Percentiles rank a stretch among this genome's conserved stretches.
These are phyloP conservation scores for Fusarium papillatum DNA, from an alignment of 2,329 filamentous ascomycete genomes.

Conservation along the genomic window DNA sequence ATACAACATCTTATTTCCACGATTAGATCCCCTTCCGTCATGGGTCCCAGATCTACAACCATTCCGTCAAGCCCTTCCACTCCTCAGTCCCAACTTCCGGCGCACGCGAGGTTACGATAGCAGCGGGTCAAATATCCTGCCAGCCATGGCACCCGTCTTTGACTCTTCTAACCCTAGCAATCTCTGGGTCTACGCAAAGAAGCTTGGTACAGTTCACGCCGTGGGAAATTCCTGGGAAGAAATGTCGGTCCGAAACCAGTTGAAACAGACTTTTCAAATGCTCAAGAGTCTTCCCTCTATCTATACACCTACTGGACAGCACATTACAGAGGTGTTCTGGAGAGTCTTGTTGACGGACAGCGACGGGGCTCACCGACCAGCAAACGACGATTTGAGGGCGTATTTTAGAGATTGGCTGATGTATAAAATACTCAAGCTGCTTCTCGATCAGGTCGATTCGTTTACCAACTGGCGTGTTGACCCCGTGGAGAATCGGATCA, in stretches of 20 bases:
- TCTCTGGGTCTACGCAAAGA: neutral
- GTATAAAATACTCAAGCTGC: neutral
- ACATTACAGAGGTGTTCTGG: neutral
- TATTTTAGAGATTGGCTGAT: neutral
- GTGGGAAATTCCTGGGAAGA: neutral
- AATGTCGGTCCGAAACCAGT: neutral
- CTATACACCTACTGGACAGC: neutral
- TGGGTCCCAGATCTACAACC: neutral
- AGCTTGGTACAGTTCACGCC: neutral
- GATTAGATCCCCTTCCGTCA: neutral
- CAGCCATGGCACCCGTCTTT: neutral
- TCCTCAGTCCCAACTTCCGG: neutral
- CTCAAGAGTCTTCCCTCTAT: neutral
- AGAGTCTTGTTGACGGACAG: neutral
- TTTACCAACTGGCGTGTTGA: neutral
- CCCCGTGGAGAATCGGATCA: neutral
- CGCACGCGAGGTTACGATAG: neutral
- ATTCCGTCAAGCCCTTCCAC: neutral
- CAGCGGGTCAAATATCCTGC: neutral
- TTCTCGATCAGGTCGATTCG: neutral
- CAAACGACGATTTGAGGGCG: neutral
- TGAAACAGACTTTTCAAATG: neutral
- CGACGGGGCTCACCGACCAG: neutral
- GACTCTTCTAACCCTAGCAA: neutral
- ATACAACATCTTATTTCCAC: neutral